Evolutionary conservation across 768 basidiomycete species (phyloP).

Genomic region (Boletales sp.): DNA sequence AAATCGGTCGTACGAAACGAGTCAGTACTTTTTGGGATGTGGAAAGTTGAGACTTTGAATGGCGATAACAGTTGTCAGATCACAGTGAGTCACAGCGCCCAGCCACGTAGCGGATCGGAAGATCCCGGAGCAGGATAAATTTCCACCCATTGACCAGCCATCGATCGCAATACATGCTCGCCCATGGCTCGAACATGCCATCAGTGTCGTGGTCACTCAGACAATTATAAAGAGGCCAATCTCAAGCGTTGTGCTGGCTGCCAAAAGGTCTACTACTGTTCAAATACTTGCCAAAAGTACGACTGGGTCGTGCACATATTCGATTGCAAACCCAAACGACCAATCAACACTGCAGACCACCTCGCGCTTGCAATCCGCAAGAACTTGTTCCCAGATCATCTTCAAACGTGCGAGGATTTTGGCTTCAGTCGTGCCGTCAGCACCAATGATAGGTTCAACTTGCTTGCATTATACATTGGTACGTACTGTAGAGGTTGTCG

Average conservation of each 20-base stretch:
- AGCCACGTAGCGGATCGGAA: too few relatives aligned
- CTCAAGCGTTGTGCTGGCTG: neutral
- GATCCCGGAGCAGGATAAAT: too few relatives aligned
- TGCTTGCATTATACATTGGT: slow-evolving; percentile 30
- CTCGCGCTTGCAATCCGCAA: slow-evolving; percentile 25
- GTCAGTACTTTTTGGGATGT: too few relatives aligned
- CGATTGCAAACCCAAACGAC: too few relatives aligned
- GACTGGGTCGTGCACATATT: neutral
- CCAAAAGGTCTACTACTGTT: neutral
- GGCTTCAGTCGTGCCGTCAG: slow-evolving; percentile 30
- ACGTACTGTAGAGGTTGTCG: neutral
- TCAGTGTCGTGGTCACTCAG: neutral
- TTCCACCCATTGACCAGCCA: too few relatives aligned
- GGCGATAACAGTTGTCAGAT: too few relatives aligned
- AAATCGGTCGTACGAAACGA: too few relatives aligned
- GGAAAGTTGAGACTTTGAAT: too few relatives aligned
- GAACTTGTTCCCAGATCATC: slow-evolving; percentile 28
- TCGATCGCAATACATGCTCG: too few relatives aligned
- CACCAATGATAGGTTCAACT: slow-evolving; percentile 9
- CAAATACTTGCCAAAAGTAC: neutral
- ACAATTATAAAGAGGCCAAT: neutral
- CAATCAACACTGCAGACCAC: slow-evolving; percentile 6
- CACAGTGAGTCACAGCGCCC: too few relatives aligned
- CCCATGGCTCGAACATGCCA: neutral
- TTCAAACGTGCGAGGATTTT: slow-evolving; percentile 33